Evolutionary conservation across 768 basidiomycete genomes (phyloP).

Genomic region (Xerocomellus amylosporus): DNA sequence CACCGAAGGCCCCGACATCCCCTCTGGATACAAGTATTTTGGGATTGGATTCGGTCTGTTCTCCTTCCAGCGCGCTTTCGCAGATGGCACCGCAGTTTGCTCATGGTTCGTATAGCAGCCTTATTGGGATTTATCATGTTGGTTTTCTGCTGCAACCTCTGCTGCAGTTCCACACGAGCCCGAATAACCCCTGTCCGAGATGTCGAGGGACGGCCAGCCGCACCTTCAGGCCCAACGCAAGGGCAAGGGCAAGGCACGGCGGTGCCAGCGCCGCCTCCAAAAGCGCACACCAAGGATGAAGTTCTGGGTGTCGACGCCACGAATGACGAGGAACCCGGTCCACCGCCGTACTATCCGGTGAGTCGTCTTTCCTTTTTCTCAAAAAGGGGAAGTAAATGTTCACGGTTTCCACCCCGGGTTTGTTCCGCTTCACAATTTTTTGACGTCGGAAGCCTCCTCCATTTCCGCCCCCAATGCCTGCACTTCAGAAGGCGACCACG

Average conservation of each 20-base stretch:
- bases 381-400: background rate
- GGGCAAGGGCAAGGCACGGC: background rate
- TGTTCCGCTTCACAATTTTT: background rate
- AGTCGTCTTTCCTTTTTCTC: background rate
- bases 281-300: background rate
- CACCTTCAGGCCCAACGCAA: background rate
- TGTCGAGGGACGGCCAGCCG: background rate
- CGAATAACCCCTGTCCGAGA: background rate
- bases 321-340: background rate
- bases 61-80: background rate
- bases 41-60: background rate
- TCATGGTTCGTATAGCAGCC: background rate
- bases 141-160: background rate
- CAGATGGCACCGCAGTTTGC: background rate
- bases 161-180: background rate
- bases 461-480: background rate
- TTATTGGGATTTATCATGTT: background rate
- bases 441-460: background rate
- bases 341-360: slow-evolving; percentile 13
- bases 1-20: fast-evolving
- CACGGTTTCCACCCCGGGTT: background rate
- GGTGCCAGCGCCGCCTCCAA: background rate
- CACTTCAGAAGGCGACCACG: background rate
- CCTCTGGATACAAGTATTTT: too few species aligned
- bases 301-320: too few species aligned